Conservation (phyloP, 2,329 filamentous ascomycete species). For the Microsporum canis region DNA sequence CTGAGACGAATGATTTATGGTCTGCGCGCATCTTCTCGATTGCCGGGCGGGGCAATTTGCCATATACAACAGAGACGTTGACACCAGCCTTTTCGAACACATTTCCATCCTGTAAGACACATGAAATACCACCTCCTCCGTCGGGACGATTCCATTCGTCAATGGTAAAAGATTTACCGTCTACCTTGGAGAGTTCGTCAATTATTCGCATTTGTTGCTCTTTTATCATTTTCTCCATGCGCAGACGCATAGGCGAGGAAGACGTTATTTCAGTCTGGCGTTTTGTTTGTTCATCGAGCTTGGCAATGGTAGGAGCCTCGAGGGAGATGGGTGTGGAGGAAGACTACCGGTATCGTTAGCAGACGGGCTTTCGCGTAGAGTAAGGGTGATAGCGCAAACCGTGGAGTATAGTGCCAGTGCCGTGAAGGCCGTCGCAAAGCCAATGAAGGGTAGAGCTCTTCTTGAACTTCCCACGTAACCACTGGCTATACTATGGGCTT, state of each 20-base stretch:
- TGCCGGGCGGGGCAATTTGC: constrained; percentile 71
- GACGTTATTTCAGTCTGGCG: constrained; percentile 62
- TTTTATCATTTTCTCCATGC: constrained; percentile 95
- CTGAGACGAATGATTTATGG: constrained; percentile 75
- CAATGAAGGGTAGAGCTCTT: not conserved
- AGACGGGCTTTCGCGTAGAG: not conserved
- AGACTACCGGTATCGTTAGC: constrained; percentile 6
- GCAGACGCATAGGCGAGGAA: constrained; percentile 85
- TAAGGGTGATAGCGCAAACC: not conserved
- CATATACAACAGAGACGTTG: constrained; percentile 90
- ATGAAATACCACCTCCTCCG: constrained; percentile 87
- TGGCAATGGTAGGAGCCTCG: constrained; percentile 55
- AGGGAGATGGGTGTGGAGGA: constrained; percentile 2
- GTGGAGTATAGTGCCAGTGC: not conserved
- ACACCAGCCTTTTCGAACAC: constrained; percentile 97
- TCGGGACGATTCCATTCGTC: constrained; percentile 82
- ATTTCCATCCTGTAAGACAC: constrained; percentile 88
- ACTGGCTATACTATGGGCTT: not conserved
- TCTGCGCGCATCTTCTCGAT: constrained; percentile 90
- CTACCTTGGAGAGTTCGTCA: constrained; percentile 66
- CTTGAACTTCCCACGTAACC: not conserved
- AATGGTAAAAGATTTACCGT: constrained; percentile 67
- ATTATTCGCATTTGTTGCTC: constrained; percentile 85
- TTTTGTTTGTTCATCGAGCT: constrained; percentile 71
- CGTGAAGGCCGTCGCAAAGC: constrained; percentile 5